A percentile compares a stretch with the other conserved stretches of the same genome.
Conservation (phyloP, 805 yeast genomes). For the Cyberlindnera mycetangii region DNA sequence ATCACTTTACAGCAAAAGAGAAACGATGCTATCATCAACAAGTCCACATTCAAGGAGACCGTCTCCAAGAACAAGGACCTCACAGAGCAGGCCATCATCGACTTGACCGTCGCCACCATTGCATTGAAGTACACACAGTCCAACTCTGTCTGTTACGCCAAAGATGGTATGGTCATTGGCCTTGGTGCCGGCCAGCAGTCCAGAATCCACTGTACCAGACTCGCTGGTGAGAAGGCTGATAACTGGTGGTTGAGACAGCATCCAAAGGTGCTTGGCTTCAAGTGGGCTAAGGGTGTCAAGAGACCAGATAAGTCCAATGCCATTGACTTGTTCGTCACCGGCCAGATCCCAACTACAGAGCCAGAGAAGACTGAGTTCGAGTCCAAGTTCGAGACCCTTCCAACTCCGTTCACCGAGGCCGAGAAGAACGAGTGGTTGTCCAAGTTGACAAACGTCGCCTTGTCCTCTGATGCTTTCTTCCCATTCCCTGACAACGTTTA, state of each 20-base stretch:
- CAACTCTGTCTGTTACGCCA: constrained; percentile 97
- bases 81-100: constrained; percentile 89
- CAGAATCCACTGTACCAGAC: constrained; percentile 97
- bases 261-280: constrained; percentile 85
- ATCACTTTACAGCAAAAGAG: constrained; percentile 94
- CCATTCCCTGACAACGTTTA: constrained; percentile 99
- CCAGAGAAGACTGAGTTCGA: constrained; percentile 94
- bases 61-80: constrained; percentile 83
- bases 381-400: constrained; percentile 79
- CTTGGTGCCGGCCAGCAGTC: constrained; percentile 99
- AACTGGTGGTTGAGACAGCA: constrained; percentile 99
- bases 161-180: constrained; percentile 98
- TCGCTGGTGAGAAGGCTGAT: constrained; percentile 99
- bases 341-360: constrained; percentile 85
- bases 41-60: constrained; percentile 86
- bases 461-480: constrained; percentile 98
- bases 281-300: constrained; percentile 98
- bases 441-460: constrained; percentile 80
- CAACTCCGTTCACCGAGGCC: constrained; percentile 73
- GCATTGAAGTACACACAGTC: constrained; percentile 98
- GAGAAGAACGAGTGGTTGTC: constrained; percentile 88
- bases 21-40: constrained; percentile 94
- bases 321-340: constrained; percentile 88
- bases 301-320: constrained; percentile 99
- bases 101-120: constrained; percentile 94